phyloP scores from a whole-genome alignment of 768 basidiomycete genomes.

The Paxillus ammoniavirescens region DNA sequence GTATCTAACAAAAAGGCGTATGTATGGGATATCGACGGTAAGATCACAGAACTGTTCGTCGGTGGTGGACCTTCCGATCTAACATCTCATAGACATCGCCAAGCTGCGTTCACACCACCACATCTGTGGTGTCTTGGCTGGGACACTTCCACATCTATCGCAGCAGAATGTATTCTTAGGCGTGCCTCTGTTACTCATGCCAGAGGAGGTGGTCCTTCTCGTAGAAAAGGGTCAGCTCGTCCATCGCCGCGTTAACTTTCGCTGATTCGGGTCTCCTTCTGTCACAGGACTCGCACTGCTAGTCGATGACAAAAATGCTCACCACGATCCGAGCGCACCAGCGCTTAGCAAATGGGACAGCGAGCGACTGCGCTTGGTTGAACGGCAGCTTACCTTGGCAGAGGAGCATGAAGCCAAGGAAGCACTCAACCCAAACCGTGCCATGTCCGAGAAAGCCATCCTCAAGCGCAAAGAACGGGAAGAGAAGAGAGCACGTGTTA shows the following conservation, averaged over 20 bases:
- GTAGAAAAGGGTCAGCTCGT: slow-evolving; percentile 67
- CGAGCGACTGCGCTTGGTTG: slow-evolving; percentile 44
- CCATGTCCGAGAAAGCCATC: slow-evolving; percentile 61
- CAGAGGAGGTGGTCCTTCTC: slow-evolving; percentile 90
- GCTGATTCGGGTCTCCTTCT: not conserved
- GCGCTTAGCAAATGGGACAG: slow-evolving; percentile 55
- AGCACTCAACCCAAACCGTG: slow-evolving; percentile 34
- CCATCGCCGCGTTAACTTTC: not conserved
- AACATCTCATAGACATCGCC: slow-evolving; percentile 62
- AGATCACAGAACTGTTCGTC: slow-evolving; percentile 5
- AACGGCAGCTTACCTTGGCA: slow-evolving; percentile 47
- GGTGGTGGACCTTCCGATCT: not conserved
- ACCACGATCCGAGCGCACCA: slow-evolving; percentile 44
- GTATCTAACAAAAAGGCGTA: slow-evolving; percentile 79
- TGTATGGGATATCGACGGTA: slow-evolving; percentile 88
- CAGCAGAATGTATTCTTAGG: slow-evolving; percentile 98
- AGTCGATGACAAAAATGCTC: slow-evolving; percentile 66
- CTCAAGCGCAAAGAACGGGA: slow-evolving; percentile 74
- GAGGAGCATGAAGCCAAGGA: slow-evolving; percentile 52
- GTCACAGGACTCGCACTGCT: slow-evolving; percentile 72
- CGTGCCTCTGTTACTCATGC: slow-evolving; percentile 81
- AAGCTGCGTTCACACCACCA: slow-evolving; percentile 74
- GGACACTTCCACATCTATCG: slow-evolving; percentile 90
- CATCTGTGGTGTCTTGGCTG: slow-evolving; percentile 82
- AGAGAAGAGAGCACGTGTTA: slow-evolving; percentile 33